Percentiles rank a stretch among this genome's conserved stretches.
These are phyloP conservation scores for Fusarium nygamai DNA, from an alignment of 2,329 filamentous ascomycete species.

Conservation along the genomic window DNA sequence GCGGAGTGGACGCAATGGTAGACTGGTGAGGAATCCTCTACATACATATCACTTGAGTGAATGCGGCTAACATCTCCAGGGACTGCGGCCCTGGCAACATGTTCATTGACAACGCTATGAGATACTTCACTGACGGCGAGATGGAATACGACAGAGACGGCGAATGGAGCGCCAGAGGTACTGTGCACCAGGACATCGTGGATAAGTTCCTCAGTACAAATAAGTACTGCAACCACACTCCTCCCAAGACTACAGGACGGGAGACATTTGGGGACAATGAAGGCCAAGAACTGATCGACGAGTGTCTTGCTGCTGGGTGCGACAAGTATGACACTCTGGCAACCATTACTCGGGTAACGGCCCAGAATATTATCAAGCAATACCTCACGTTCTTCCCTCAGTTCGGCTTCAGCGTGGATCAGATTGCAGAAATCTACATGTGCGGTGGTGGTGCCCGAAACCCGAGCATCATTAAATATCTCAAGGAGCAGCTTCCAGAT, in stretches of 20 bases:
- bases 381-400: conserved; percentile 17
- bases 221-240: conserved; percentile 60
- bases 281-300: conserved; percentile 60
- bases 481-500: background rate
- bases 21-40: background rate
- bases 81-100: conserved; percentile 58
- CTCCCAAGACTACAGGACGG: conserved; percentile 66
- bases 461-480: conserved; percentile 7
- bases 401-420: background rate
- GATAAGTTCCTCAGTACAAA: conserved; percentile 39
- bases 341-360: conserved; percentile 67
- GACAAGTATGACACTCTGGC: conserved; percentile 62
- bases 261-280: conserved; percentile 68
- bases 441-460: conserved; percentile 8
- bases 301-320: conserved; percentile 48
- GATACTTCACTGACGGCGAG: conserved; percentile 61
- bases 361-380: conserved; percentile 63
- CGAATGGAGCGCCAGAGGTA: conserved; percentile 59
- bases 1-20: conserved; percentile 21
- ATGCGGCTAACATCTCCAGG: background rate
- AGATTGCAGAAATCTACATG: conserved; percentile 4
- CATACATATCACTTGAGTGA: no score
- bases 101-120: conserved; percentile 65
- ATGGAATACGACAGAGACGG: conserved; percentile 63
- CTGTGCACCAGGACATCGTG: conserved; percentile 56